These are phyloP conservation scores for Chlorella sp. DNA, from an alignment of 139 green algal species.

Conservation along the genomic window DNA sequence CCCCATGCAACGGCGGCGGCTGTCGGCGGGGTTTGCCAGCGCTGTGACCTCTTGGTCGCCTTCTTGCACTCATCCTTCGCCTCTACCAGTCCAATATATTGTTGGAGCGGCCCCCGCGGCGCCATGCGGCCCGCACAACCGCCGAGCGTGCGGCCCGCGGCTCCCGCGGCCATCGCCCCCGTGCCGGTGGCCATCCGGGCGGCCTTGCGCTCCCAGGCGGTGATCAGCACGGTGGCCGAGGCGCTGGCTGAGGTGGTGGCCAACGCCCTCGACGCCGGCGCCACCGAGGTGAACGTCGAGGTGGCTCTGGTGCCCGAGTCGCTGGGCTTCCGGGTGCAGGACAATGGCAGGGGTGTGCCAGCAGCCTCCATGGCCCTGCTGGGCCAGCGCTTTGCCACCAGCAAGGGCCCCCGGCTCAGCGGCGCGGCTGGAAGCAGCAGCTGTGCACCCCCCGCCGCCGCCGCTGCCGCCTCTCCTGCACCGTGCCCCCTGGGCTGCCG, in stretches of 20 bases:
- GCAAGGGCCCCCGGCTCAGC: constrained; percentile 31
- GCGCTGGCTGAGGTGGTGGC: constrained; percentile 52
- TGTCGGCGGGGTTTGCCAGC: neutral
- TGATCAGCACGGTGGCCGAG: constrained; percentile 27
- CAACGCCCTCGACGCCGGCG: constrained; percentile 61
- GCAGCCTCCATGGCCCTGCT: constrained; percentile 29
- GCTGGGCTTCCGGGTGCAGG: constrained; percentile 39
- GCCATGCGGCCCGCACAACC: neutral
- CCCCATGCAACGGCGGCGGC: neutral
- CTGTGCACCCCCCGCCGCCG: neutral
- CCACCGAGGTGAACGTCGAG: constrained; percentile 44
- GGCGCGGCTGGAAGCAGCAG: constrained; percentile 2
- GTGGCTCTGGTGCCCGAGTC: constrained; percentile 18
- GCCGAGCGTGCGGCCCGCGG: too few relatives aligned
- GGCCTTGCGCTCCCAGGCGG: neutral
- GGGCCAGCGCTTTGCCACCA: constrained; percentile 38
- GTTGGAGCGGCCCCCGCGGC: neutral
- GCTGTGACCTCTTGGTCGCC: too few relatives aligned
- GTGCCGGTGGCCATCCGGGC: neutral
- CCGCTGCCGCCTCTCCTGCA: neutral
- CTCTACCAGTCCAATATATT: too few relatives aligned
- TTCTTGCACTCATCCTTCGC: too few relatives aligned
- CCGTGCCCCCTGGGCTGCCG: constrained; percentile 54
- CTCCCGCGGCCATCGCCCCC: neutral
- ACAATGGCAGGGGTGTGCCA: constrained; percentile 61